Evolutionary conservation across 2,329 filamentous ascomycete genomes (phyloP).

Genomic region (Parascedosporium putredinis): DNA sequence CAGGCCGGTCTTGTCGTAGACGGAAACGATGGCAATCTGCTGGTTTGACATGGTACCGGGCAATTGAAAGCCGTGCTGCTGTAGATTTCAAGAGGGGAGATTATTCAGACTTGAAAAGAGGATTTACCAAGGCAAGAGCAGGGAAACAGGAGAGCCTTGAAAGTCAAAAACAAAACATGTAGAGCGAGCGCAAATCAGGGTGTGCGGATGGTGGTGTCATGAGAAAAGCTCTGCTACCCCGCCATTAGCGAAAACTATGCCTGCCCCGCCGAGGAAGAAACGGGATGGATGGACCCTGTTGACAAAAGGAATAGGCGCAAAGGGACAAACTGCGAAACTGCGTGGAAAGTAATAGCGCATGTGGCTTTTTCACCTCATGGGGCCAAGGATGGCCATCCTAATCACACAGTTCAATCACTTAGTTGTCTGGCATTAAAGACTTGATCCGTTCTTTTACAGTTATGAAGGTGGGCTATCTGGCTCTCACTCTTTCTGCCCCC

Average conservation of each 20-base stretch:
- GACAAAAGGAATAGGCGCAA: too few relatives aligned
- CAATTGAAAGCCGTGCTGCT: too few relatives aligned
- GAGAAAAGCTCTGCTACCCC: slow-evolving; percentile 9
- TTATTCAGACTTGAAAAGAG: too few relatives aligned
- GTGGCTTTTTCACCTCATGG: neutral
- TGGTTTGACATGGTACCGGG: slow-evolving; percentile 30
- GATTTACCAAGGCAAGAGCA: neutral
- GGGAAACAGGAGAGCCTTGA: neutral
- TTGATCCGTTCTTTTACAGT: too few relatives aligned
- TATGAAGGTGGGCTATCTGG: too few relatives aligned
- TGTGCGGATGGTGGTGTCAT: neutral
- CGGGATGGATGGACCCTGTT: too few relatives aligned
- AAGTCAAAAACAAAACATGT: too few relatives aligned
- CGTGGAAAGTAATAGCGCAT: neutral
- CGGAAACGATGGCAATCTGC: slow-evolving; percentile 81
- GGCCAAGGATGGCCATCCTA: neutral
- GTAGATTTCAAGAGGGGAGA: too few relatives aligned
- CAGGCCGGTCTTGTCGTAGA: slow-evolving; percentile 97
- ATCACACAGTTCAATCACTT: too few relatives aligned
- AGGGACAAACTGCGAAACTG: neutral
- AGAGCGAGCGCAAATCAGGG: neutral
- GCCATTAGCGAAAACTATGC: slow-evolving; percentile 4
- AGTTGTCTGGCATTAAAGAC: too few relatives aligned
- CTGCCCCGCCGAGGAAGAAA: neutral
- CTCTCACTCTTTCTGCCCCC: too few relatives aligned